Evolutionary conservation across 306 rosid species (phyloP).

Genomic region (Pueraria montana): DNA sequence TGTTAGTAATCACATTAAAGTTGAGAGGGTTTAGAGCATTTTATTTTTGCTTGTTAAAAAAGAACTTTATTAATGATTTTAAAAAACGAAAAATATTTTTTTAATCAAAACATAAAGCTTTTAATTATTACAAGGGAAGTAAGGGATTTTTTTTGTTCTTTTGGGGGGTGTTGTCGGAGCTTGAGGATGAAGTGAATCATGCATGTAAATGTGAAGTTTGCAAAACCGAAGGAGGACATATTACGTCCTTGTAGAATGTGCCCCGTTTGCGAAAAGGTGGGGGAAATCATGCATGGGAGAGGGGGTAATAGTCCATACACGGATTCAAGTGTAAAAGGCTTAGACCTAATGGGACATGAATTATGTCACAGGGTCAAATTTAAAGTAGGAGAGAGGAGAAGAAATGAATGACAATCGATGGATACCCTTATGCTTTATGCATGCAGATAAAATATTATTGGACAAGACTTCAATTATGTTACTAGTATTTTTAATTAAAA

Average conservation of each 20-base stretch:
- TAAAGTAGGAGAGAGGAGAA: constrained; percentile 39
- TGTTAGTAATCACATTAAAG: too few relatives aligned
- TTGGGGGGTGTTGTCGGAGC: not conserved
- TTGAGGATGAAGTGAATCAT: constrained; percentile 34
- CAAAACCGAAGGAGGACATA: constrained; percentile 38
- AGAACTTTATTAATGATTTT: too few relatives aligned
- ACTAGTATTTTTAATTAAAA: not conserved
- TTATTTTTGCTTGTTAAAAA: too few relatives aligned
- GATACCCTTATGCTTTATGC: constrained; percentile 51
- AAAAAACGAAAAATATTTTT: too few relatives aligned
- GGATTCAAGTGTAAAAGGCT: constrained; percentile 47
- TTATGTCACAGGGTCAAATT: constrained; percentile 51
- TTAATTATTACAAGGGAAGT: too few relatives aligned
- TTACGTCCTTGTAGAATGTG: constrained; percentile 50
- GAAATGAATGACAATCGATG: constrained; percentile 31
- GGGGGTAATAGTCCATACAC: constrained; percentile 31
- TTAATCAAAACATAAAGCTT: too few relatives aligned
- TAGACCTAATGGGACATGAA: constrained; percentile 43
- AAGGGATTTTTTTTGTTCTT: not conserved
- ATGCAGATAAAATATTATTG: constrained; percentile 48
- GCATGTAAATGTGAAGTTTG: constrained; percentile 48
- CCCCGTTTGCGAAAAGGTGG: constrained; percentile 45
- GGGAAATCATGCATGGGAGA: constrained; percentile 56
- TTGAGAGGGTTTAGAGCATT: too few relatives aligned
- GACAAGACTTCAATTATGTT: not conserved